phyloP scores from a whole-genome alignment of 371 early-diverging fungal species.

The Apophysomyces ossiformis region DNA sequence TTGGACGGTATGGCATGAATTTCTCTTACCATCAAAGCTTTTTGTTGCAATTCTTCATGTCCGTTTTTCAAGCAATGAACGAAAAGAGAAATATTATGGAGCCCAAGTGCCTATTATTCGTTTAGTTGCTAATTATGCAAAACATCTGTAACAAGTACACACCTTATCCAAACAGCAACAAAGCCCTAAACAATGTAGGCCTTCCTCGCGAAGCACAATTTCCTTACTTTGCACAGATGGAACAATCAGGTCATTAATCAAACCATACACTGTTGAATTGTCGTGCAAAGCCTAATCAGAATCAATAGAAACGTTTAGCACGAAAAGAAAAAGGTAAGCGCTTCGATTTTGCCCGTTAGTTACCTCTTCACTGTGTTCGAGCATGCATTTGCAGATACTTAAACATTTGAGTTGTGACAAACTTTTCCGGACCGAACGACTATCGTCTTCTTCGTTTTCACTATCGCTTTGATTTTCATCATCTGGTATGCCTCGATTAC shows the following conservation, averaged over 20 bases:
- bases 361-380: constrained; percentile 75
- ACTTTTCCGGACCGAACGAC: constrained; percentile 43
- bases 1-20: background rate
- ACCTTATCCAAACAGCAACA: constrained; percentile 72
- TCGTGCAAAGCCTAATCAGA: constrained; percentile 56
- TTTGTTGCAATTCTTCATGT: constrained; percentile 47
- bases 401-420: constrained; percentile 73
- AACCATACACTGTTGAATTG: constrained; percentile 78
- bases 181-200: constrained; percentile 82
- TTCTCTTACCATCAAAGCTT: constrained; percentile 49
- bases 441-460: constrained; percentile 41
- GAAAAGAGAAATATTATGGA: constrained; percentile 53
- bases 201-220: constrained; percentile 70
- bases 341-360: background rate
- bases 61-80: constrained; percentile 47
- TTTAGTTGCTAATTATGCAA: background rate
- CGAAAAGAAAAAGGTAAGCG: background rate
- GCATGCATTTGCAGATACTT: constrained; percentile 71
- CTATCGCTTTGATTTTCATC: constrained; percentile 16
- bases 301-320: background rate
- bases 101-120: constrained; percentile 42
- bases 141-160: background rate
- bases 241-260: constrained; percentile 79
- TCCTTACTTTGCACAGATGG: constrained; percentile 80
- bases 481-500: background rate